phyloP scores from a whole-genome alignment of 148 eudicot genomes.

The Bassia scoparia region DNA sequence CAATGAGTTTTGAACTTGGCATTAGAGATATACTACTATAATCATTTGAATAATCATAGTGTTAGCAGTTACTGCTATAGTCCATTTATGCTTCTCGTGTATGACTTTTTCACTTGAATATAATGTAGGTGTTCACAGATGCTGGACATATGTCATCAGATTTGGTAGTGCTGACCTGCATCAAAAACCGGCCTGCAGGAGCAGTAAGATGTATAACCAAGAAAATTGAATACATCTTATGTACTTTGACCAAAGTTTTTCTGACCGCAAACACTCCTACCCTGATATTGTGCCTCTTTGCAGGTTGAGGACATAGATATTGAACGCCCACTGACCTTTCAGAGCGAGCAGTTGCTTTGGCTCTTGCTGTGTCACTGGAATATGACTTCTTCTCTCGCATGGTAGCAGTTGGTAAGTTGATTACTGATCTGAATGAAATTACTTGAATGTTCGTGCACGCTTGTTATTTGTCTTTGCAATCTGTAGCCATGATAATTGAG shows the following conservation, averaged over 20 bases:
- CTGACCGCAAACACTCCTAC: slow-evolving; percentile 2
- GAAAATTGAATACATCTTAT: neutral
- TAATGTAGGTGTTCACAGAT: slow-evolving; percentile 79
- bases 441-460: neutral
- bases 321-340: slow-evolving; percentile 77
- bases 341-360: slow-evolving; percentile 88
- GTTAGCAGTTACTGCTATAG: neutral
- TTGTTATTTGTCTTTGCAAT: neutral
- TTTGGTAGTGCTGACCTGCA: slow-evolving; percentile 64
- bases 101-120: slow-evolving; percentile 14
- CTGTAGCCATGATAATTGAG: neutral
- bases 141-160: slow-evolving; percentile 97
- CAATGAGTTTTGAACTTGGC: neutral
- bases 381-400: slow-evolving; percentile 92
- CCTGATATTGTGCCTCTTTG: slow-evolving; percentile 14
- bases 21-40: neutral
- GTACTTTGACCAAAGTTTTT: neutral
- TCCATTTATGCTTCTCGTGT: neutral
- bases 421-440: slow-evolving; percentile 3
- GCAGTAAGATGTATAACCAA: slow-evolving; percentile 34
- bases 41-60: neutral
- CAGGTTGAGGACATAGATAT: slow-evolving; percentile 77
- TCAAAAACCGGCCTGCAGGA: slow-evolving; percentile 34
- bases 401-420: slow-evolving; percentile 75
- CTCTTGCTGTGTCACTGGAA: slow-evolving; percentile 92